Conservation (phyloP, 805 yeast species). For the Kuraishia ogatae region DNA sequence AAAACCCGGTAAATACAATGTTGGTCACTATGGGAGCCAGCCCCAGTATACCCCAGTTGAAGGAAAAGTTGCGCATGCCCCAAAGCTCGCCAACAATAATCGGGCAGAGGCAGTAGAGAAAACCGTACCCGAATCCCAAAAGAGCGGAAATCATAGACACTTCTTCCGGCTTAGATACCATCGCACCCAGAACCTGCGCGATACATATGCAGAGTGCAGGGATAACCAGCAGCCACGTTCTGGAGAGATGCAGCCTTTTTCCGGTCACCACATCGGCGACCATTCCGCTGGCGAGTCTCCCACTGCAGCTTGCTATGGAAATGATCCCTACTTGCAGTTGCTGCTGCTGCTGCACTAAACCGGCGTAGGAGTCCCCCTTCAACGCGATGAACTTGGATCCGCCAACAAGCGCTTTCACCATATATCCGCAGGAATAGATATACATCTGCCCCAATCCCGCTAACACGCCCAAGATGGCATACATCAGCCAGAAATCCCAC, state of each 20-base stretch:
- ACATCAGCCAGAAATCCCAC: slow-evolving; percentile 41
- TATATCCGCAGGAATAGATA: slow-evolving; percentile 66
- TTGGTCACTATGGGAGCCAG: slow-evolving; percentile 60
- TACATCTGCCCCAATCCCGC: slow-evolving; percentile 71
- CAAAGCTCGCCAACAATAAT: slow-evolving; percentile 68
- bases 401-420: slow-evolving; percentile 41
- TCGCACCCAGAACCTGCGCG: slow-evolving; percentile 42
- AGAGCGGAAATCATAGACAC: slow-evolving; percentile 46
- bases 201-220: slow-evolving; percentile 39
- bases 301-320: slow-evolving; percentile 58
- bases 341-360: slow-evolving; percentile 41
- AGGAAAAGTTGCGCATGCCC: slow-evolving; percentile 59
- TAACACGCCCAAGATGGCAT: slow-evolving; percentile 39
- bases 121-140: slow-evolving; percentile 67
- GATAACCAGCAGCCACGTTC: slow-evolving; percentile 40
- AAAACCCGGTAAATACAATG: slow-evolving; percentile 47
- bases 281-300: slow-evolving; percentile 56
- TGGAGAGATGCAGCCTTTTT: slow-evolving; percentile 26
- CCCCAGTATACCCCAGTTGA: slow-evolving; percentile 67
- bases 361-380: slow-evolving; percentile 9
- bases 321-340: slow-evolving; percentile 67
- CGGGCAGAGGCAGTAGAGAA: slow-evolving; percentile 64
- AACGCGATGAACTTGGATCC: slow-evolving; percentile 11
- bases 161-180: slow-evolving; percentile 20
- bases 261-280: slow-evolving; percentile 51